phyloP scores from a whole-genome alignment of 345 rosid species.

The Corchorus olitorius region DNA sequence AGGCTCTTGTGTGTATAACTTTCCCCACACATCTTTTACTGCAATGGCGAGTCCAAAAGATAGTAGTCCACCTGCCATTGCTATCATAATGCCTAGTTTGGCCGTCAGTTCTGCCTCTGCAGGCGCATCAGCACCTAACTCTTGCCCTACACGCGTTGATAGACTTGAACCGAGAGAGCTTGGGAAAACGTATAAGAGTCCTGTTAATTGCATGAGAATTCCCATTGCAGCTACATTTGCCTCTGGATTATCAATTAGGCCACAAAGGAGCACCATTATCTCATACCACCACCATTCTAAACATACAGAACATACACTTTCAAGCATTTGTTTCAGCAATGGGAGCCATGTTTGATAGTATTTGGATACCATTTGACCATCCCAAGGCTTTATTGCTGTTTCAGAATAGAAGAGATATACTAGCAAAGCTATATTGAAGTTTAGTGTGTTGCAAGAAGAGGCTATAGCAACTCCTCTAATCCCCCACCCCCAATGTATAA shows the following conservation, averaged over 20 bases:
- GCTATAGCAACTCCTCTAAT: slow-evolving; percentile 37
- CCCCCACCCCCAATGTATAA: slow-evolving; percentile 25
- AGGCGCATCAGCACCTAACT: slow-evolving; percentile 31
- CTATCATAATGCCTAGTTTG: slow-evolving; percentile 28
- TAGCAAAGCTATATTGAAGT: slow-evolving; percentile 27
- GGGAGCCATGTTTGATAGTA: slow-evolving; percentile 22
- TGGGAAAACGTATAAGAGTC: slow-evolving; percentile 37
- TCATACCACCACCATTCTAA: slow-evolving; percentile 55
- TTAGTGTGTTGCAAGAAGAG: slow-evolving; percentile 27
- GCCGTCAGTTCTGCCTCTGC: slow-evolving; percentile 25
- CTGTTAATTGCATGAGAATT: slow-evolving; percentile 40
- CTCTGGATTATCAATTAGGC: slow-evolving; percentile 31
- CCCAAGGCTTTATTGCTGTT: slow-evolving; percentile 39
- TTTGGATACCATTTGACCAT: not conserved
- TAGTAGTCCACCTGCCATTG: slow-evolving; percentile 26
- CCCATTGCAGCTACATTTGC: slow-evolving; percentile 46
- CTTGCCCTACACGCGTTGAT: slow-evolving; percentile 38
- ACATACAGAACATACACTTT: slow-evolving; percentile 35
- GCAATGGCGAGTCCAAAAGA: slow-evolving; percentile 22
- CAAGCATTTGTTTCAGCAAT: slow-evolving; percentile 29
- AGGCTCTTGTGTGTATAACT: slow-evolving; percentile 31
- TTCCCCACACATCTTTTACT: slow-evolving; percentile 32
- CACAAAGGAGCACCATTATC: slow-evolving; percentile 38
- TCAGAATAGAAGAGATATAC: slow-evolving; percentile 25
- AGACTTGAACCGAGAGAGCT: slow-evolving; percentile 31